Evolutionary conservation across 129 eudicot genomes (phyloP), one percentile per base, ranked within the genome.

Genomic region (Flaveria linearis): DNA sequence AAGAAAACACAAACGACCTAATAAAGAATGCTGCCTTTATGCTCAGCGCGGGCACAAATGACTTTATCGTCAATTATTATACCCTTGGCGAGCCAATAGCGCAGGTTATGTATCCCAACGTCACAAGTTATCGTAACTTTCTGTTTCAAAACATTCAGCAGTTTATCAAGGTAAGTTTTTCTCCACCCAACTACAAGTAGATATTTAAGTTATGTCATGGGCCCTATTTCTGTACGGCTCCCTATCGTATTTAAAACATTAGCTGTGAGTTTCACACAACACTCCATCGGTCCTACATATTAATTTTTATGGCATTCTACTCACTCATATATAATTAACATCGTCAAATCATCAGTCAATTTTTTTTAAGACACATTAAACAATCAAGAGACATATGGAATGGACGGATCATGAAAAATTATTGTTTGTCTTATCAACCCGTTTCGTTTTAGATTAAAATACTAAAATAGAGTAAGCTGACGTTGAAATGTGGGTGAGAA

Each of bases 31-130:
- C 95, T 0, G 57, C 70, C 0, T 83, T 71, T 73, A 7, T 93
- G 2, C 15, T 88, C 0, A 90, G 96, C 33, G 89, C 92, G 0
- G 96, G 96, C 8, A 90, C 98, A 45, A 92, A 92, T 53, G 98
- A 92, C 75, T 85, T 81, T 46, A 72, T 80, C 0, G 50, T 85
- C 22, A 90, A 83, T 67, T 92, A 92, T 82, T 85, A 77, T 71
- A 79, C 69, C 6, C n/a, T 75, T 1, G 84, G 60, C 58, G 67
- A 49, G 84, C 79, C 82, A 51, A 50, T 72, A 14, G 76, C 46
- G 74, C 94, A 42, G 18, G 13, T 11, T 76, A 78, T 83, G 55
- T 65, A 82, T 71, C 69, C 77, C 2, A 65, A 72, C 13, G 69
- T 76, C 26, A 51, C 96, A 52, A 22, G 58, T 68, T 93, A 90